Conservation (phyloP, 768 basidiomycete species). For the Lentinula sp. region DNA sequence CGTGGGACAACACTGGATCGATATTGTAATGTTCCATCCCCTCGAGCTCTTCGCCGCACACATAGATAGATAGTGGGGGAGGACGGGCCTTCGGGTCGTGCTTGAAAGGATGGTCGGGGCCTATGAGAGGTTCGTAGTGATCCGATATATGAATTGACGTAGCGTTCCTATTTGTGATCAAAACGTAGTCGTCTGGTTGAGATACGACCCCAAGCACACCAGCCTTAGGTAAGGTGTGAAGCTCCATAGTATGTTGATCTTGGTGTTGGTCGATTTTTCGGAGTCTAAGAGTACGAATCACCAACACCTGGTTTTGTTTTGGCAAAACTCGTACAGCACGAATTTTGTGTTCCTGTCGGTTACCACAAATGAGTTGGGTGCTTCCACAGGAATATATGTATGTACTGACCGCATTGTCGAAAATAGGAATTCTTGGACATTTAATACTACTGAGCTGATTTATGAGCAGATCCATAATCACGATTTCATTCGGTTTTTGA, state of each 20-base stretch:
- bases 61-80: constrained; percentile 34
- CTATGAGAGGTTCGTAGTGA: constrained; percentile 23
- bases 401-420: constrained; percentile 8
- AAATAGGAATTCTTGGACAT: constrained; percentile 26
- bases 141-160: constrained; percentile 33
- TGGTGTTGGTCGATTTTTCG: not conserved
- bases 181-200: constrained; percentile 12
- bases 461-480: constrained; percentile 34
- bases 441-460: constrained; percentile 30
- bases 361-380: not conserved
- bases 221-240: constrained; percentile 3
- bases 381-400: not conserved
- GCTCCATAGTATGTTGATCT: constrained; percentile 7
- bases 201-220: constrained; percentile 8
- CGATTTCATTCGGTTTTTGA: constrained; percentile 33
- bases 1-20: constrained; percentile 18
- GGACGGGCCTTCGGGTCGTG: constrained; percentile 21
- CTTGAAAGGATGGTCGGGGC: constrained; percentile 21
- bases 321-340: constrained; percentile 48
- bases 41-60: constrained; percentile 18
- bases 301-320: constrained; percentile 42
- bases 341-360: constrained; percentile 38
- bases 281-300: constrained; percentile 37
- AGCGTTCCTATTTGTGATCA: constrained; percentile 14
- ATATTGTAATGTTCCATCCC: constrained; percentile 29